phyloP scores from a whole-genome alignment of 106 monocot species.

The Phalaenopsis equestris region DNA sequence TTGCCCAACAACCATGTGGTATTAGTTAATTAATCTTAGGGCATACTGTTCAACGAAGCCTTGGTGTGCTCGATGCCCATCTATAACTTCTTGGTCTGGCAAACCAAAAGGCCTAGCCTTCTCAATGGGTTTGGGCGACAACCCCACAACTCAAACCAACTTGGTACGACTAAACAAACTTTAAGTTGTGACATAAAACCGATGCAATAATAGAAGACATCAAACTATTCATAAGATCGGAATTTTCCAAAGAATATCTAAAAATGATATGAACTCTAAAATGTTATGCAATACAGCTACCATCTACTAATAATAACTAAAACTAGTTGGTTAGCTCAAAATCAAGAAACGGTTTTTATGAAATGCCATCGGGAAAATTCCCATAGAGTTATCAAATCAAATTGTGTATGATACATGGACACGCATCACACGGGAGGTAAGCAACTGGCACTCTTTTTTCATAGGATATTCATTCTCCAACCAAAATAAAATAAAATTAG shows the following conservation, averaged over 20 bases:
- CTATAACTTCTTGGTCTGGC: neutral
- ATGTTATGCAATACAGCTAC: neutral
- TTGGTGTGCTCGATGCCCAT: neutral
- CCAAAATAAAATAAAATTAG: neutral
- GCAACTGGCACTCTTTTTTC: too few species aligned
- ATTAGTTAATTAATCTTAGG: too few species aligned
- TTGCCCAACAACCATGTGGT: too few species aligned
- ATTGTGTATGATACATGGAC: too few species aligned
- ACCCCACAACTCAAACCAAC: neutral
- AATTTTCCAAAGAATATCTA: neutral
- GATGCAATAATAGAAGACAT: neutral
- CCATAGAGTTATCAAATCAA: neutral
- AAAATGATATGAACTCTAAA: neutral
- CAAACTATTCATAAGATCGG: neutral
- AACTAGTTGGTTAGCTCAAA: neutral
- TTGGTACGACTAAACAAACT: neutral
- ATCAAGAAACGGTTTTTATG: neutral
- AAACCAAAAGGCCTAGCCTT: neutral
- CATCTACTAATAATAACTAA: neutral
- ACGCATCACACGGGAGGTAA: too few species aligned
- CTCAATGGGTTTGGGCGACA: neutral
- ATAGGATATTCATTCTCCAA: neutral
- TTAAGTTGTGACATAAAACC: neutral
- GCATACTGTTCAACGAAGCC: too few species aligned
- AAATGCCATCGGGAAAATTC: neutral